Evolutionary conservation across 768 basidiomycete species (phyloP).

Genomic region (Naganishia vaughanmartiniae): DNA sequence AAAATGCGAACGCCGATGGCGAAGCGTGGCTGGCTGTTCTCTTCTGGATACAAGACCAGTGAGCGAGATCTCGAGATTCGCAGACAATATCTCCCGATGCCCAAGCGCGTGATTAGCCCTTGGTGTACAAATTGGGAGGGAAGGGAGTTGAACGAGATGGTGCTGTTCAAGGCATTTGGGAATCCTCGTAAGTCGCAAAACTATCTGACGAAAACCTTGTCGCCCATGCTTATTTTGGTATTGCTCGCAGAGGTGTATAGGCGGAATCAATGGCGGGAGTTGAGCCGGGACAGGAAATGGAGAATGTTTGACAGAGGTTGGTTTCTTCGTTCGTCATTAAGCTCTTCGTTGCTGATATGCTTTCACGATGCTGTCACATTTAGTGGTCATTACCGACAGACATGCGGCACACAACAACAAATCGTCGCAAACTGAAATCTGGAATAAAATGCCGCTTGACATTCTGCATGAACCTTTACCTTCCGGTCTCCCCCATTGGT

Average conservation of each 20-base stretch:
- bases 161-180: slow-evolving; percentile 31
- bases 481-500: slow-evolving; percentile 17
- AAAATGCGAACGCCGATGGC: neutral
- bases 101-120: slow-evolving; percentile 22
- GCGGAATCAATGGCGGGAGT: slow-evolving; percentile 27
- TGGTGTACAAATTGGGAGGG: slow-evolving; percentile 50
- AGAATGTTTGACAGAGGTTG: slow-evolving; percentile 34
- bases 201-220: neutral
- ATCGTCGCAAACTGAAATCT: slow-evolving; percentile 14
- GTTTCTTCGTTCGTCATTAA: neutral
- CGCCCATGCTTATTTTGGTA: neutral
- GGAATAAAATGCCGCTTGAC: slow-evolving; percentile 38
- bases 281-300: slow-evolving; percentile 32
- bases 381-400: slow-evolving; percentile 36
- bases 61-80: slow-evolving; percentile 11
- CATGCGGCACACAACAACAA: slow-evolving; percentile 35
- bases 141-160: slow-evolving; percentile 35
- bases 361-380: neutral
- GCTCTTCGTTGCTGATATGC: neutral
- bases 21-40: neutral
- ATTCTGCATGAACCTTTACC: slow-evolving; percentile 33
- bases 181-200: slow-evolving; percentile 29
- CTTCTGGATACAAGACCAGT: slow-evolving; percentile 3
- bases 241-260: slow-evolving; percentile 24
- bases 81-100: slow-evolving; percentile 9